Conservation (phyloP, 108 stramenopile genomes). For the Hondaea fermentalgiana region DNA sequence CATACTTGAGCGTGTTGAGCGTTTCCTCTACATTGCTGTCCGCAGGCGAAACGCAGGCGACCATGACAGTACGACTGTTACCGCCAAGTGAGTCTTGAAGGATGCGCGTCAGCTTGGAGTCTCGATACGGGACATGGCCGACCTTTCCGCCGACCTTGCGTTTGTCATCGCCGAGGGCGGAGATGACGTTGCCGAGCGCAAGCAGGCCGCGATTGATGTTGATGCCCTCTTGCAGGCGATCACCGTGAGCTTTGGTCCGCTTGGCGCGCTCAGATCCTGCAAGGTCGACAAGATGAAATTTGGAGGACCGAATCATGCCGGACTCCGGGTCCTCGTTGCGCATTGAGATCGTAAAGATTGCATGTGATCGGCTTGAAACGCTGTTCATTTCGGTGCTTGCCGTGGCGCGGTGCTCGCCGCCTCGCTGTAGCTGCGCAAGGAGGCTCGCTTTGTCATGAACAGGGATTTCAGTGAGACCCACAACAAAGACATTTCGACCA, state of each 20-base stretch:
- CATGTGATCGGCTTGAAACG: slow-evolving; percentile 70
- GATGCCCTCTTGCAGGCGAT: slow-evolving; percentile 68
- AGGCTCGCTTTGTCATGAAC: slow-evolving; percentile 55
- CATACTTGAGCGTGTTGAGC: slow-evolving; percentile 78
- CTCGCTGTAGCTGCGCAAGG: slow-evolving; percentile 50
- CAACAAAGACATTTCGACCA: slow-evolving; percentile 52
- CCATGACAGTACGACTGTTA: slow-evolving; percentile 79
- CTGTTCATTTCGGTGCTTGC: slow-evolving; percentile 81
- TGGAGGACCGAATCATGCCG: slow-evolving; percentile 32
- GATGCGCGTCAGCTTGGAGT: slow-evolving; percentile 87
- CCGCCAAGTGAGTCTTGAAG: slow-evolving; percentile 91
- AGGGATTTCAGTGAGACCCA: slow-evolving; percentile 43
- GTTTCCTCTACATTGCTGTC: slow-evolving; percentile 67
- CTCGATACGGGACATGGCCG: slow-evolving; percentile 64
- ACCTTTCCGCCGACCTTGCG: neutral
- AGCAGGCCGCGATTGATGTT: slow-evolving; percentile 74
- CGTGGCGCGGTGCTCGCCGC: slow-evolving; percentile 53
- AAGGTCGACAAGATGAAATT: slow-evolving; percentile 74
- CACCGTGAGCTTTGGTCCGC: slow-evolving; percentile 58
- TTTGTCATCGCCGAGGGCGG: slow-evolving; percentile 27
- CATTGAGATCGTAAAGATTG: slow-evolving; percentile 76
- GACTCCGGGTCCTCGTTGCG: slow-evolving; percentile 28
- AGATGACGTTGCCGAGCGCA: slow-evolving; percentile 51
- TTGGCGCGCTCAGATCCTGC: slow-evolving; percentile 80
- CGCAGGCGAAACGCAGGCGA: slow-evolving; percentile 85